A percentile compares a stretch with the other conserved stretches of the same genome.
These are phyloP conservation scores for Firmiana major DNA, from an alignment of 345 rosid species.

Conservation along the genomic window DNA sequence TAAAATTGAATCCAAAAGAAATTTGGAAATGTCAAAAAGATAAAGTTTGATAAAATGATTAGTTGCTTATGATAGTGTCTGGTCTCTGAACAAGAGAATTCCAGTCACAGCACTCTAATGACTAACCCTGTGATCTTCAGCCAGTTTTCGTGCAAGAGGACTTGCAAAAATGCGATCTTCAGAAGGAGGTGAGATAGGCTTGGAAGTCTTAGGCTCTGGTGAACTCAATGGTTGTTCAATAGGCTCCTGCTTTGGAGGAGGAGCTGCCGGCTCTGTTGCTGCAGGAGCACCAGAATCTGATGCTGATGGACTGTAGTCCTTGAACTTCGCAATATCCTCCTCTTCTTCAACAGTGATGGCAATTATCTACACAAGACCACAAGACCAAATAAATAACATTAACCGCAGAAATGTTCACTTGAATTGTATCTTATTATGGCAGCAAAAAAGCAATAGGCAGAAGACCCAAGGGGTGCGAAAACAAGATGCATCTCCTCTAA, in stretches of 20 bases:
- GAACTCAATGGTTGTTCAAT: constrained; percentile 53
- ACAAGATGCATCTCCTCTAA: background rate
- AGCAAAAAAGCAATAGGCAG: background rate
- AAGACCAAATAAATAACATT: constrained; percentile 6
- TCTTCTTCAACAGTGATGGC: constrained; percentile 92
- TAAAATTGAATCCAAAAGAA: constrained; percentile 17
- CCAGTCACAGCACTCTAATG: background rate
- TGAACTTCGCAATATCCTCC: constrained; percentile 73
- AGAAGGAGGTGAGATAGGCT: constrained; percentile 43
- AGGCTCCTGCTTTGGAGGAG: constrained; percentile 58
- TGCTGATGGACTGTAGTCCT: constrained; percentile 74
- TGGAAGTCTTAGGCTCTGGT: constrained; percentile 56
- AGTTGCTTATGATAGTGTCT: background rate
- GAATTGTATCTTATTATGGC: background rate
- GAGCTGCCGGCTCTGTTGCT: constrained; percentile 45
- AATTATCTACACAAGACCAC: constrained; percentile 47
- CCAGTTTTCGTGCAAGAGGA: constrained; percentile 86
- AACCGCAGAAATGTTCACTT: constrained; percentile 1
- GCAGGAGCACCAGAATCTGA: constrained; percentile 38
- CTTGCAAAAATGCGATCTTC: constrained; percentile 81
- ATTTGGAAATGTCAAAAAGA: constrained; percentile 1
- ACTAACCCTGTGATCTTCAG: constrained; percentile 79
- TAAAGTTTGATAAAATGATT: background rate
- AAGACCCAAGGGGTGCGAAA: background rate
- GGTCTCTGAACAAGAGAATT: background rate